Evolutionary conservation across 2,329 filamentous ascomycete species (phyloP), one percentile per base, ranked within the genome.

Genomic region (Lasiodiplodia theobromae): DNA sequence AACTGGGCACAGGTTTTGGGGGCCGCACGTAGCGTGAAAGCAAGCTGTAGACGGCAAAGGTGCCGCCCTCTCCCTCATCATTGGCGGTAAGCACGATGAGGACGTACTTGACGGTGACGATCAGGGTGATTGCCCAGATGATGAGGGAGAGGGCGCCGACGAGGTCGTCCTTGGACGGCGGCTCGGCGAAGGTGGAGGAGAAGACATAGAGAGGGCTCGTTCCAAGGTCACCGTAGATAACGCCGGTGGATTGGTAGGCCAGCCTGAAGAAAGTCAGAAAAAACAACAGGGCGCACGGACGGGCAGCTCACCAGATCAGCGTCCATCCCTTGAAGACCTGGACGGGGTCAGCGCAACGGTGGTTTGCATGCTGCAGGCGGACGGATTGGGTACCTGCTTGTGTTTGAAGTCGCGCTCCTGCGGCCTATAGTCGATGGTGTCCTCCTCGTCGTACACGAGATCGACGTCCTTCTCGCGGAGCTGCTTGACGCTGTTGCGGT

Each of bases 161-260:
- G 3, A 92, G 81, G 71, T 91, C 87, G 25, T 86, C 82, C 71
- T 86, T 85, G 7, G 79, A 82, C 0, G 89, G 89, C 18, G 84
- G 78, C 2, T 80, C 78, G 31, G 83, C 81, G 73, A 92, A 92
- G 0, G 88, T 91, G n/a, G 87, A 89, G 21, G 89, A 91, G 77
- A 82, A 92, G 21, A 92, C 89, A 73, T 92, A 92, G 21, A 92
- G 86, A n/a, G 89, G 89, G 69, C 85, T 88, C 6, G 82, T 88
- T 68, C 89, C 89, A 73, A 91, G 91, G 71, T 92, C 89, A 28
- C 89, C 89, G 70, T 92, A 91, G 63, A 91, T 91, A 51, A 90
- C 87, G 63, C 89, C 89, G 37, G 85, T 86, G 2, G 86, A 88
- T 77, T 91, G 88, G 74, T 90, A 91, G 28, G 88, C 86, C 53